A percentile compares a stretch with the other conserved stretches of the same genome.
Conservation (phyloP, 2,329 filamentous ascomycete species). For the Neospermospora avenae region DNA sequence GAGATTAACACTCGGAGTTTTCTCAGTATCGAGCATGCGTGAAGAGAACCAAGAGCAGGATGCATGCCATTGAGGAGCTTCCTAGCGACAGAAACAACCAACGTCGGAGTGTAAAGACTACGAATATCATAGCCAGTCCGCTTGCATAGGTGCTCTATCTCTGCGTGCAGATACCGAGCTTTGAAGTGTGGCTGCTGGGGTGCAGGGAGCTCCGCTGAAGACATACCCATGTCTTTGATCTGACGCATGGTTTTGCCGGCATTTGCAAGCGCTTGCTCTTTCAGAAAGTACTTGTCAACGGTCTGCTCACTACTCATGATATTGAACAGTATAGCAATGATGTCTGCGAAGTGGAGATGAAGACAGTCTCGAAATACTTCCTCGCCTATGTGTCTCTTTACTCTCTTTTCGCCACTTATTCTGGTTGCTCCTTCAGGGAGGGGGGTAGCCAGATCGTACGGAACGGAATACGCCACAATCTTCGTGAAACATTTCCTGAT, state of each 20-base stretch:
- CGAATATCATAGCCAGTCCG: slow-evolving; percentile 63
- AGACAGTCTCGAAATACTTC: slow-evolving; percentile 62
- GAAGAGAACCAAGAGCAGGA: slow-evolving; percentile 77
- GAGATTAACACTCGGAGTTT: slow-evolving; percentile 81
- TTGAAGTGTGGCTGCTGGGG: slow-evolving; percentile 87
- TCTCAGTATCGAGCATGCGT: slow-evolving; percentile 81
- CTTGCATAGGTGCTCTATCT: slow-evolving; percentile 75
- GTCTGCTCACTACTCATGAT: slow-evolving; percentile 74
- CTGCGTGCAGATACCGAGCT: slow-evolving; percentile 69
- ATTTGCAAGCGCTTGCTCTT: slow-evolving; percentile 53
- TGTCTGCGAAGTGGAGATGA: slow-evolving; percentile 69
- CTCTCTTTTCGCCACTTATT: slow-evolving; percentile 39
- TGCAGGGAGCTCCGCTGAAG: slow-evolving; percentile 61
- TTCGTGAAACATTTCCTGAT: slow-evolving; percentile 71
- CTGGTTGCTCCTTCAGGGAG: slow-evolving; percentile 55
- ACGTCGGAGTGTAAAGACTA: slow-evolving; percentile 70
- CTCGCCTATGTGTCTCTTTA: slow-evolving; percentile 63
- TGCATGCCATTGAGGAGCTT: slow-evolving; percentile 78
- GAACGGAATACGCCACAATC: slow-evolving; percentile 78
- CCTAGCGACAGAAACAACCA: slow-evolving; percentile 72
- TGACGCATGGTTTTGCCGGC: slow-evolving; percentile 62
- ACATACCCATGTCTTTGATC: slow-evolving; percentile 68
- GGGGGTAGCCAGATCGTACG: slow-evolving; percentile 61
- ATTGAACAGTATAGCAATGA: slow-evolving; percentile 73
- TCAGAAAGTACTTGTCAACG: slow-evolving; percentile 64